Base-by-base conservation (phyloP, 768 basidiomycete genomes). In the Mycena polygramma region DNA sequence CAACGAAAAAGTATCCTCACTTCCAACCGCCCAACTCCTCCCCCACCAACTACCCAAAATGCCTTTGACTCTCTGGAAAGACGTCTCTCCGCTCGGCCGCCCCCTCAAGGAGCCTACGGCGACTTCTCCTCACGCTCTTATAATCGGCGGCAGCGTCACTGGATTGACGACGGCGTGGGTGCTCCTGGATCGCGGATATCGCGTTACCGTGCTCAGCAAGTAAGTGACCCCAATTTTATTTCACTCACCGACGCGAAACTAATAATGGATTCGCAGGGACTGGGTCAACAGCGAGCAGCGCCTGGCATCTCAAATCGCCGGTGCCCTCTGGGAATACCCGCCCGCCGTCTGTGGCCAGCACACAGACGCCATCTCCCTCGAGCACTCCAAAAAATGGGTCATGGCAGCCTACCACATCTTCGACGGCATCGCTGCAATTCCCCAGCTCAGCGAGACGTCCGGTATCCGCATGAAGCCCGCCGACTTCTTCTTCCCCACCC, bases 271-370 rank as follows among this genome's bases (percentile, higher is more conserved):
- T n/a, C 58, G n/a, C 36, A 59, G 59, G 1, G 46, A 39, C 4
- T 68, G 49, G 49, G 66, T 60, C 2, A 68, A 55, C 57, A 60
- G 49, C 52, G 30, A 58, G 19, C 55, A 26, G 15, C 66, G 22
- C 49, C 48, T 51, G 19, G 46, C 19, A 55, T 54, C 73, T 2
- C 66, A 66, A 51, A 68, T 46, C 45, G 53, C 41, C 59, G 54
- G 57, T 22, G 51, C 59, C 17, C 79, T 79, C 24, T 82, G 82
- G 82, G 82, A 83, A 65, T 82, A 77, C 70, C 81, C 81, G 1
- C 81, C 82, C 20, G 82, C 82, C 4, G 82, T 83, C 22, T 82
- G 82, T 68, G 82, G 82, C 53, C 74, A 79, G 46, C 81, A 83
- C 72, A 80, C 80, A 7, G 80, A 82, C 74, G 66, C 73, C n/a